Conservation (phyloP, 495 filamentous ascomycete genomes). For the Penicillium taxi region DNA sequence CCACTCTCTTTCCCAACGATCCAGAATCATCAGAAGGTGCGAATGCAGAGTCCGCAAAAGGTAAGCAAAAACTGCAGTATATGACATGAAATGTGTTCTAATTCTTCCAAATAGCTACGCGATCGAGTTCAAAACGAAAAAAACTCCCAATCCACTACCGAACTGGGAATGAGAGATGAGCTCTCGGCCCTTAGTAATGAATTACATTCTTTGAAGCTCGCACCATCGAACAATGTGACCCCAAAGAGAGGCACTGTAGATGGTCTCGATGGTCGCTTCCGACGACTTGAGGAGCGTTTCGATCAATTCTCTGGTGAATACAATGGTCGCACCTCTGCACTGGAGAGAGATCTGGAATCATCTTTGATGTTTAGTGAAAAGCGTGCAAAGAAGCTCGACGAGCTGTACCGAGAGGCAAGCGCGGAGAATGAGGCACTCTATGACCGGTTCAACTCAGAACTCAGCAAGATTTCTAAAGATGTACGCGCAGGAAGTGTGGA, state of each 20-base stretch:
- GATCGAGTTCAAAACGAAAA: conserved; percentile 81
- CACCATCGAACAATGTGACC: conserved; percentile 20
- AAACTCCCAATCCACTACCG: conserved; percentile 58
- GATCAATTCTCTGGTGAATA: conserved; percentile 55
- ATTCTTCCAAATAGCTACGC: conserved; percentile 46
- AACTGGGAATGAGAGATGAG: conserved; percentile 63
- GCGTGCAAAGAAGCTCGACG: conserved; percentile 77
- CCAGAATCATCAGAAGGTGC: conserved; percentile 55
- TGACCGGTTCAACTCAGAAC: conserved; percentile 83
- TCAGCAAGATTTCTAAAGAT: conserved; percentile 72
- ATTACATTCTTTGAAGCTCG: conserved; percentile 53
- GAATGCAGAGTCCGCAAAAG: conserved; percentile 86
- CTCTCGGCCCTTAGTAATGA: conserved; percentile 77
- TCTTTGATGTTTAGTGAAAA: conserved; percentile 62
- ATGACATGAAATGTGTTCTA: conserved; percentile 5
- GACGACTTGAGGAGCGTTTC: conserved; percentile 56
- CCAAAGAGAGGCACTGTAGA: conserved; percentile 4
- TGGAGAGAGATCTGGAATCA: conserved; percentile 61
- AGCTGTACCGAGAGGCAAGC: conserved; percentile 78
- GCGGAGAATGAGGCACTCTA: conserved; percentile 94
- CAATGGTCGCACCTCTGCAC: conserved; percentile 46
- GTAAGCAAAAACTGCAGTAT: conserved; percentile 13
- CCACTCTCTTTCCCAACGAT: conserved; percentile 27
- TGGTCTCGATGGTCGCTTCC: conserved; percentile 50
- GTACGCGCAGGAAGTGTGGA: conserved; percentile 66